A percentile compares a stretch with the other conserved stretches of the same genome.
Conservation (phyloP, 176 grass and related monocot genomes). For the Themeda triandra region DNA sequence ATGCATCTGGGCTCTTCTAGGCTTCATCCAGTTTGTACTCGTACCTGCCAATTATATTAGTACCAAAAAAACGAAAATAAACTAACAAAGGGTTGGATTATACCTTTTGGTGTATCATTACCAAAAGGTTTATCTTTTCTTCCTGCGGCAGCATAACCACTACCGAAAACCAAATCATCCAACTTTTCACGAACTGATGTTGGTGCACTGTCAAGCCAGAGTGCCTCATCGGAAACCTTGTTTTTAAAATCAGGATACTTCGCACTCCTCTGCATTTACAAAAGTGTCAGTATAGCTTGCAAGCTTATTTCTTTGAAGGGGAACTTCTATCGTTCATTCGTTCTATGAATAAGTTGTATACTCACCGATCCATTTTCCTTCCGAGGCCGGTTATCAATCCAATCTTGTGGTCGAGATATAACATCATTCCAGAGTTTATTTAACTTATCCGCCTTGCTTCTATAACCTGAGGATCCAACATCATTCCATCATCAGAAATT, state of each 20-base stretch:
- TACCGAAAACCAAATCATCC: conserved; percentile 44
- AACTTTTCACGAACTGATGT: conserved; percentile 35
- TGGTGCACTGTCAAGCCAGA: conserved; percentile 64
- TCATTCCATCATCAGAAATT: not conserved
- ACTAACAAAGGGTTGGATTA: not conserved
- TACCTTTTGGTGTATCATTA: not conserved
- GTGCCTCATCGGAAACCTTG: conserved; percentile 36
- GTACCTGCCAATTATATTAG: not conserved
- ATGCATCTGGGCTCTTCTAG: conserved; percentile 20
- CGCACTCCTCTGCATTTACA: conserved; percentile 36
- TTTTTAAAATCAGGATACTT: conserved; percentile 74
- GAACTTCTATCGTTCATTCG: not conserved
- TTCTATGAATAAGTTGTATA: not conserved
- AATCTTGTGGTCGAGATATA: conserved; percentile 54
- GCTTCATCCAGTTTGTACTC: not conserved
- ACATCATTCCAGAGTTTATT: conserved; percentile 68
- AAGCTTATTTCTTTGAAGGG: not conserved
- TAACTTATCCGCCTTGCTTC: conserved; percentile 31
- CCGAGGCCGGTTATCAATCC: conserved; percentile 56
- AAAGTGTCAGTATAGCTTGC: not conserved
- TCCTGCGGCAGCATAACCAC: not conserved
- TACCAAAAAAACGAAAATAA: not conserved
- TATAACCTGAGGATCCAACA: conserved; percentile 30
- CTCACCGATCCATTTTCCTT: conserved; percentile 75
- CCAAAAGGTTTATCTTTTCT: not conserved